These are phyloP conservation scores for Alternaria panax DNA, from an alignment of 2,329 filamentous ascomycete species.

Conservation along the genomic window DNA sequence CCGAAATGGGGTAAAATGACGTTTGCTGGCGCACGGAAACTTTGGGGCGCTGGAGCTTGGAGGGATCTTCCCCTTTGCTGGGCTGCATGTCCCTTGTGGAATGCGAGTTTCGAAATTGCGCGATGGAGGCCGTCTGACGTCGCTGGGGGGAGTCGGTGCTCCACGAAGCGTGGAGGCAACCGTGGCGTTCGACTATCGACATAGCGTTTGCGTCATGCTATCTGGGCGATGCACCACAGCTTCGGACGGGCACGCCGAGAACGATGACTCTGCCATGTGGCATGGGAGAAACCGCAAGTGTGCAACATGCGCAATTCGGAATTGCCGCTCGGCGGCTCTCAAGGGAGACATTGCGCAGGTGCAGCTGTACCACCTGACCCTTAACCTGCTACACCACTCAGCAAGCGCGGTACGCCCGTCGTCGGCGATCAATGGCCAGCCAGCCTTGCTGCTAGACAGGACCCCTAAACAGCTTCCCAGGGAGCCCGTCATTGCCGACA, in stretches of 20 bases:
- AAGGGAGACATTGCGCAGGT: not conserved
- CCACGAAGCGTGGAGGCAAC: not conserved
- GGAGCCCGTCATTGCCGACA: constrained; percentile 27
- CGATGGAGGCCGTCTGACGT: constrained; percentile 8
- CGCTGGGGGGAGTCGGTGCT: constrained; percentile 3
- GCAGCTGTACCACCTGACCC: constrained; percentile 1
- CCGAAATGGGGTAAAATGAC: constrained; percentile 24
- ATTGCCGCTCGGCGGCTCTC: constrained; percentile 9
- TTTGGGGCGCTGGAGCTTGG: constrained; percentile 7
- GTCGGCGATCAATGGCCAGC: constrained; percentile 14
- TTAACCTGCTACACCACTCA: constrained; percentile 12
- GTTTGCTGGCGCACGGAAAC: constrained; percentile 19
- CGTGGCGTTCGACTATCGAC: not conserved
- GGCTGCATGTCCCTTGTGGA: constrained; percentile 11
- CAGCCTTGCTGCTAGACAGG: constrained; percentile 13
- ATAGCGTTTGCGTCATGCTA: constrained; percentile 5
- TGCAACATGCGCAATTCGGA: not conserved
- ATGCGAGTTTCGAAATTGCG: constrained; percentile 10
- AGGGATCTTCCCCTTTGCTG: constrained; percentile 23
- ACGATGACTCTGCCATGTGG: not conserved
- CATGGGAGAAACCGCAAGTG: not conserved
- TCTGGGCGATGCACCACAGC: not conserved
- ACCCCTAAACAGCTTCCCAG: constrained; percentile 24
- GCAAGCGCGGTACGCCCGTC: not conserved
- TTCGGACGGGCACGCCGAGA: not conserved